A percentile compares a stretch with the other conserved stretches of the same genome.
These are phyloP conservation scores for Auricularia sp. DNA, from an alignment of 768 basidiomycete species.

Conservation along the genomic window DNA sequence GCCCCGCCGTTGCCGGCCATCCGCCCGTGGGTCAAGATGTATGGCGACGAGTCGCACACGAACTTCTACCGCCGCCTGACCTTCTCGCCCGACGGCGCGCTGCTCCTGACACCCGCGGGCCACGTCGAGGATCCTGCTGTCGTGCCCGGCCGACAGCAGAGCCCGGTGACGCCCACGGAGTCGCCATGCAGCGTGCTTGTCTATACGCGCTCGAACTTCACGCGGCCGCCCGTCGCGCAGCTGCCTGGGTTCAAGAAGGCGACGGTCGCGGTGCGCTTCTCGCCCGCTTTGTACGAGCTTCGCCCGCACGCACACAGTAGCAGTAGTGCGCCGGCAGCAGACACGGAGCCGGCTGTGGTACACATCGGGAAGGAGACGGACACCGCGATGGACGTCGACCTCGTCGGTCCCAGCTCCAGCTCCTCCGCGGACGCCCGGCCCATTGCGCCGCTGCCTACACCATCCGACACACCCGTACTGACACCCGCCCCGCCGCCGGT, in stretches of 20 bases:
- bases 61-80: conserved; percentile 92
- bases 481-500: conserved; percentile 37
- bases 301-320: conserved; percentile 38
- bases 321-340: conserved; percentile 22
- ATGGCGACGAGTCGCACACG: conserved; percentile 90
- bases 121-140: conserved; percentile 90
- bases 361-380: conserved; percentile 55
- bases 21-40: conserved; percentile 73
- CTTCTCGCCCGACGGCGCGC: conserved; percentile 90
- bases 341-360: conserved; percentile 48
- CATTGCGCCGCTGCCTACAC: conserved; percentile 44
- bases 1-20: conserved; percentile 93
- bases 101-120: conserved; percentile 91
- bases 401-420: conserved; percentile 40
- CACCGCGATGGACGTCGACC: conserved; percentile 43
- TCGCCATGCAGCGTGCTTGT: conserved; percentile 61
- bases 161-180: background rate
- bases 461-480: conserved; percentile 29
- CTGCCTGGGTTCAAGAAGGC: conserved; percentile 95
- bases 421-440: conserved; percentile 46
- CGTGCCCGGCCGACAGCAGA: conserved; percentile 24
- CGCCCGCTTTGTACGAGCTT: conserved; percentile 88
- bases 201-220: conserved; percentile 91
- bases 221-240: conserved; percentile 85
- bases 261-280: conserved; percentile 88